A percentile compares a stretch with the other conserved stretches of the same genome.
Evolutionary conservation across 345 rosid genomes (phyloP).

Genomic region (Camelina sativa): DNA sequence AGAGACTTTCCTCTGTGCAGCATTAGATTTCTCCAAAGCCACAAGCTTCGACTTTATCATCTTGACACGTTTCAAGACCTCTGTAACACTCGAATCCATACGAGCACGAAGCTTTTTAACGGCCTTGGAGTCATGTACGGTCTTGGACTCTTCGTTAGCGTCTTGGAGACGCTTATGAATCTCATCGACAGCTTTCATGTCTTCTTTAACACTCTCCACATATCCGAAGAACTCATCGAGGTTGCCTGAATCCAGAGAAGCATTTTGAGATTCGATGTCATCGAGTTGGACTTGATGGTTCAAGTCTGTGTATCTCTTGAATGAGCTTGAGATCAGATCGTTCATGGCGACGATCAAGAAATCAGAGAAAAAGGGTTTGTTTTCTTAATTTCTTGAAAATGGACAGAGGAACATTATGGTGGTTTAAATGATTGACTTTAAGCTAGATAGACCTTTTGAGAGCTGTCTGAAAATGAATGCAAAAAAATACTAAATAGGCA

Average conservation of each 20-base stretch:
- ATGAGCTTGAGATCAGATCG: slow-evolving; percentile 65
- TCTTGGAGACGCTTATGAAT: slow-evolving; percentile 65
- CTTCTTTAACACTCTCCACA: slow-evolving; percentile 80
- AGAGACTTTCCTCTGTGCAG: slow-evolving; percentile 62
- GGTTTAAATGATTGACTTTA: slow-evolving; percentile 19
- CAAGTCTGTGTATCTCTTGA: slow-evolving; percentile 60
- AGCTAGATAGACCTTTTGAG: slow-evolving; percentile 19
- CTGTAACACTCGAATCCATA: slow-evolving; percentile 65
- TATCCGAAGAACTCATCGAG: slow-evolving; percentile 83
- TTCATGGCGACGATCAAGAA: slow-evolving; percentile 43
- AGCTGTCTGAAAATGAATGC: slow-evolving; percentile 26
- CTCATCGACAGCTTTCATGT: slow-evolving; percentile 66
- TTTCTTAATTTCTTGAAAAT: slow-evolving; percentile 1
- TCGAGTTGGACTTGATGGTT: slow-evolving; percentile 52
- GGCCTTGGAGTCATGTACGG: slow-evolving; percentile 67
- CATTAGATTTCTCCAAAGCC: slow-evolving; percentile 80
- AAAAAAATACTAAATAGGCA: slow-evolving; percentile 17
- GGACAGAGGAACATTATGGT: slow-evolving; percentile 7
- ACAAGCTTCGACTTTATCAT: slow-evolving; percentile 68
- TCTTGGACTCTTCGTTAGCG: slow-evolving; percentile 73
- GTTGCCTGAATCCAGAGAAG: slow-evolving; percentile 51
- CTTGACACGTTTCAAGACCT: slow-evolving; percentile 75
- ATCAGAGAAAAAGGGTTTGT: slow-evolving; percentile 1
- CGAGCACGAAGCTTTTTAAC: slow-evolving; percentile 64
- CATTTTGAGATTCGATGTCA: slow-evolving; percentile 51